Base-by-base conservation (phyloP, 1,284 basidiomycete species). In the Irpex lacteus region DNA sequence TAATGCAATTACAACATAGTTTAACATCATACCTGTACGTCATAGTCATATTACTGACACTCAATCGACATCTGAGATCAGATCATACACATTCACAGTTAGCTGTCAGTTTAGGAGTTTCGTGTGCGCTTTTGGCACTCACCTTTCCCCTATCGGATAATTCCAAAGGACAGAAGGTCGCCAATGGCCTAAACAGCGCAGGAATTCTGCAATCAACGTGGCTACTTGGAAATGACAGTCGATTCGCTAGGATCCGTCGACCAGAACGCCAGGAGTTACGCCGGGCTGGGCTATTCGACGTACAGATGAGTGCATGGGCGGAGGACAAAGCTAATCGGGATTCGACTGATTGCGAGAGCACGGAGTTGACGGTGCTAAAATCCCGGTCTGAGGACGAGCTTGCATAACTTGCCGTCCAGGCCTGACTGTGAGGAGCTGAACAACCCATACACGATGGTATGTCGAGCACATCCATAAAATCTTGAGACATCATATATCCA, bases 161-260 rank as follows among this genome's bases (percentile, higher is more conserved):
- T 4, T 8, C 15, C 11, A n/a, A n/a, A 26, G 8, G 15, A 9
- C 18, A 21, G 2, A 2, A 19, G 8, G n/a, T 52, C 19, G 5
- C 4, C 3, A n/a, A 52, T 18, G 15, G 21, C n/a, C 2, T 61
- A 5, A 38, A 54, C 32, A 19, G n/a, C 21, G 47, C 60, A 37
- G 60, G 60, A 0, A 37, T 61, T 1, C 50, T 61, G 21, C 60
- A 61, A 18, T 21, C 54, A 7, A 54, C 60, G 1, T 61, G 60
- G 60, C 49, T 61, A 2, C 60, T 61, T 0, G 60, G 60, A n/a
- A 53, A 61, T 4, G 60, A 61, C 34, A 13, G 26, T 15, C 50
- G 53, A 9, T 19, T 61, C 15, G 49, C 40, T 44, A 4, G 11
- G 2, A n/a, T 44, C 2, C 40, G n/a, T 13, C 3, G 2, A 0